Conservation (phyloP, 2,329 filamentous ascomycete genomes). For the Aspergillus quadricinctus region DNA sequence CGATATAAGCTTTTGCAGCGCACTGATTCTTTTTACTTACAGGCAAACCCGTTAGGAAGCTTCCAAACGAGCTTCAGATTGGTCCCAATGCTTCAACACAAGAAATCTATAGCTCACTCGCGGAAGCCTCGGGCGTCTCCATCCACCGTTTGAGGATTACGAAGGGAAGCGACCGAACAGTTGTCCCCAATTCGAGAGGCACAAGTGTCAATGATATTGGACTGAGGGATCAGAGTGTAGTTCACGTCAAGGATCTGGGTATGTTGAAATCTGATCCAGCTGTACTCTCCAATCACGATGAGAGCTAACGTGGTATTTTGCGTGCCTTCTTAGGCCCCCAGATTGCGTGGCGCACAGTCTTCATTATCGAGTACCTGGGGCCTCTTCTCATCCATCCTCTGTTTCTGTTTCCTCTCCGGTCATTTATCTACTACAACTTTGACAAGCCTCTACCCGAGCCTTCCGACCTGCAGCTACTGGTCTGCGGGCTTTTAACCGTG, state of each 20-base stretch:
- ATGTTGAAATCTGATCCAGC: constrained; percentile 27
- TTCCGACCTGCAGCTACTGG: constrained; percentile 67
- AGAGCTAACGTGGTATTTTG: constrained; percentile 15
- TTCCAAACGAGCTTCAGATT: constrained; percentile 54
- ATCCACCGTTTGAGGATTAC: constrained; percentile 60
- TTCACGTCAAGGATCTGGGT: constrained; percentile 95
- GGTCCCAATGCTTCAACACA: constrained; percentile 48
- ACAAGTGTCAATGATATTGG: constrained; percentile 53
- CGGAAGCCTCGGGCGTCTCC: constrained; percentile 51
- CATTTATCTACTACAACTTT: constrained; percentile 62
- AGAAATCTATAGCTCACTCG: constrained; percentile 56
- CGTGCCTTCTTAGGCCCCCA: constrained; percentile 62
- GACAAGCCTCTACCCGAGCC: constrained; percentile 45
- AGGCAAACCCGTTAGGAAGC: constrained; percentile 60
- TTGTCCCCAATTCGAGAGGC: constrained; percentile 51
- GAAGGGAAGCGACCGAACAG: constrained; percentile 58
- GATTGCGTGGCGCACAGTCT: constrained; percentile 89
- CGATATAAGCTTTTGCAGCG: constrained; percentile 1
- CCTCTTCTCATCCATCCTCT: constrained; percentile 82
- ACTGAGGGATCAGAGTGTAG: constrained; percentile 54
- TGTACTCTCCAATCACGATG: not conserved
- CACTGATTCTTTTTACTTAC: constrained; percentile 13
- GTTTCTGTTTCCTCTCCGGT: constrained; percentile 64
- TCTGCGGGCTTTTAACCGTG: constrained; percentile 66
- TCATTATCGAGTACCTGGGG: constrained; percentile 90